Conservation (phyloP, 2,329 filamentous ascomycete species). For the Hypoxylon sp. region DNA sequence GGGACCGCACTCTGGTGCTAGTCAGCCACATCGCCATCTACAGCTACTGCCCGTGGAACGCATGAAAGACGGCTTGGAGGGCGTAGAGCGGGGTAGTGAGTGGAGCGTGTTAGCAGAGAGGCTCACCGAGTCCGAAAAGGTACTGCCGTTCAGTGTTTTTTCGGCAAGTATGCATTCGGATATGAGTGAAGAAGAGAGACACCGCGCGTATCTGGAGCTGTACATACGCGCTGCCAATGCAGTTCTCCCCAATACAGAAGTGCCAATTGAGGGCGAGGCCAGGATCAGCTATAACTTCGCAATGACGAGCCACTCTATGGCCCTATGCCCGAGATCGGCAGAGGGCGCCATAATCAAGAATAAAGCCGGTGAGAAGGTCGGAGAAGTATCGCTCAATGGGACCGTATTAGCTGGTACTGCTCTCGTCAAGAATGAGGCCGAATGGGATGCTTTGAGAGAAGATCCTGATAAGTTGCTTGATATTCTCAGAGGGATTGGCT, state of each 20-base stretch:
- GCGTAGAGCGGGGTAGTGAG: slow-evolving; percentile 40
- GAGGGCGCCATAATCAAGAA: slow-evolving; percentile 59
- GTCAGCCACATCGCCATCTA: slow-evolving; percentile 78
- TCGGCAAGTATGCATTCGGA: slow-evolving; percentile 54
- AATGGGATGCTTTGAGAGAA: slow-evolving; percentile 67
- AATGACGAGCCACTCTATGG: slow-evolving; percentile 66
- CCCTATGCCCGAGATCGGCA: slow-evolving; percentile 65
- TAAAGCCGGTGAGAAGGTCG: slow-evolving; percentile 52
- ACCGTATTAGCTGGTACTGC: slow-evolving; percentile 74
- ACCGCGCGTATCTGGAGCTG: slow-evolving; percentile 60
- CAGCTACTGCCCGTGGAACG: slow-evolving; percentile 75
- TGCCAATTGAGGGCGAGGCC: slow-evolving; percentile 56
- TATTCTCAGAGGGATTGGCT: slow-evolving; percentile 58
- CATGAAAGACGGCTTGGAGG: slow-evolving; percentile 68
- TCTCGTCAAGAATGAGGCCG: slow-evolving; percentile 68
- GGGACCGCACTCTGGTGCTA: slow-evolving; percentile 75
- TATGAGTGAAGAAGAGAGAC: slow-evolving; percentile 55
- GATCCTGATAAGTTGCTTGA: slow-evolving; percentile 55
- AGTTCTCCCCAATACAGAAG: slow-evolving; percentile 32
- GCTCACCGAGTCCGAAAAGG: slow-evolving; percentile 44
- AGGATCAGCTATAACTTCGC: slow-evolving; percentile 74
- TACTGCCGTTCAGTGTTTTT: slow-evolving; percentile 61
- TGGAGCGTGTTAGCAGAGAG: slow-evolving; percentile 66
- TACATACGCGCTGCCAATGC: slow-evolving; percentile 59
- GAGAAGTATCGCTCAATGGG: slow-evolving; percentile 67